phyloP scores from a whole-genome alignment of 331 rosid genomes.

The Arachis monticola region DNA sequence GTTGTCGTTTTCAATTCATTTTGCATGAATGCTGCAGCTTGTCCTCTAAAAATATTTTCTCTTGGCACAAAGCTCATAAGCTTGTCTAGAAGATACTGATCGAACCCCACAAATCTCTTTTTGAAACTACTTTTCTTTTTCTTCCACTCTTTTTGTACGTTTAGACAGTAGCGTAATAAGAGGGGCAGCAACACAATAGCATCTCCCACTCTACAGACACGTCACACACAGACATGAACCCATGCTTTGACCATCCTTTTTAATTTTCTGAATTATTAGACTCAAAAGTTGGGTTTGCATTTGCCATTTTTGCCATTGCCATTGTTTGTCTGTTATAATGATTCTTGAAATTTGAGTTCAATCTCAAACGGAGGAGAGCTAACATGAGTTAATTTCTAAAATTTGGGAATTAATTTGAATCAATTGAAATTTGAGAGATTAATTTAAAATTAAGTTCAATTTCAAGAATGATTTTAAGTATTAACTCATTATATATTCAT shows the following conservation, averaged over 20 bases:
- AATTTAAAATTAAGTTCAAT: too few species aligned
- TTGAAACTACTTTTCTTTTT: not conserved
- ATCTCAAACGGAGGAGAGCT: too few species aligned
- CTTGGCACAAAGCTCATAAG: constrained; percentile 38
- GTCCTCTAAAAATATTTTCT: constrained; percentile 48
- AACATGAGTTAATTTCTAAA: too few species aligned
- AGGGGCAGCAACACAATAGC: constrained; percentile 35
- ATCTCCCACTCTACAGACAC: constrained; percentile 32
- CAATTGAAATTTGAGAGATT: too few species aligned
- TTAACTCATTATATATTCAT: too few species aligned
- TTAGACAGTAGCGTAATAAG: constrained; percentile 27
- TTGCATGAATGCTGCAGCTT: constrained; percentile 29
- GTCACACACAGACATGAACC: constrained; percentile 30
- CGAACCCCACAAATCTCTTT: constrained; percentile 63
- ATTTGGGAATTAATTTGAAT: too few species aligned
- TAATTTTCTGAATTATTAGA: constrained; percentile 41
- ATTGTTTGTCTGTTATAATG: constrained; percentile 18
- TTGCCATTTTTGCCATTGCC: not conserved
- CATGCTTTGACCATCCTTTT: constrained; percentile 18
- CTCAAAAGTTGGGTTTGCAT: constrained; percentile 29
- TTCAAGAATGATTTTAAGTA: too few species aligned
- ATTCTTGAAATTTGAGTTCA: too few species aligned
- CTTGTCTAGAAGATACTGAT: constrained; percentile 33
- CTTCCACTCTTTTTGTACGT: constrained; percentile 21
- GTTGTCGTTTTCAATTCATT: constrained; percentile 43